phyloP scores from a whole-genome alignment of 768 basidiomycete species.

The Antrodiella citrinella region DNA sequence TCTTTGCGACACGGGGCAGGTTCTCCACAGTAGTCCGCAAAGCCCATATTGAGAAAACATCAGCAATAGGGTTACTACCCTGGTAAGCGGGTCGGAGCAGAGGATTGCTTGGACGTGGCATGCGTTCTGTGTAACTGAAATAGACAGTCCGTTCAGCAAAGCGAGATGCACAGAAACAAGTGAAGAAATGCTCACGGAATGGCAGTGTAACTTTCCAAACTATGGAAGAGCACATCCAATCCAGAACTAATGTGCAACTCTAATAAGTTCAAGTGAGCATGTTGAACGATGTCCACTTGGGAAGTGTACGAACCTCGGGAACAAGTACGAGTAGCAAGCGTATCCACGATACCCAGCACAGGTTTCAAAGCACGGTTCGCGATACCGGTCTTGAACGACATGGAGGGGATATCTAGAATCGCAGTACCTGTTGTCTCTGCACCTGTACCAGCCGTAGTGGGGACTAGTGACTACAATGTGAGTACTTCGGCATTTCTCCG shows the following conservation, averaged over 20 bases:
- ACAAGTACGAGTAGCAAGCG: slow-evolving; percentile 85
- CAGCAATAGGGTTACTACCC: slow-evolving; percentile 89
- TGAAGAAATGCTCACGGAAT: slow-evolving; percentile 57
- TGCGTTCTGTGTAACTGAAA: slow-evolving; percentile 78
- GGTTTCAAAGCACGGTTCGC: slow-evolving; percentile 89
- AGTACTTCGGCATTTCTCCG: not conserved
- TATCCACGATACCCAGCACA: slow-evolving; percentile 71
- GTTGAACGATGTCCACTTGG: not conserved
- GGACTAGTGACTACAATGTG: slow-evolving; percentile 36
- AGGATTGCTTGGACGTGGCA: slow-evolving; percentile 84
- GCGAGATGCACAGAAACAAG: slow-evolving; percentile 4
- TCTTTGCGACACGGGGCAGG: slow-evolving; percentile 78
- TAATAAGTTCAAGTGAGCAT: not conserved
- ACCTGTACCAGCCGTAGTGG: slow-evolving; percentile 80
- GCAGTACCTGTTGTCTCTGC: slow-evolving; percentile 94
- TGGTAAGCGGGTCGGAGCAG: slow-evolving; percentile 89
- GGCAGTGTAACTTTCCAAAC: slow-evolving; percentile 89
- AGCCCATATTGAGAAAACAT: slow-evolving; percentile 95
- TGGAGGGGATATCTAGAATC: slow-evolving; percentile 87
- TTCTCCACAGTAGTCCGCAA: slow-evolving; percentile 82
- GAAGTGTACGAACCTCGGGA: slow-evolving; percentile 30
- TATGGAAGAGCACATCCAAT: slow-evolving; percentile 92
- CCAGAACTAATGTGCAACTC: slow-evolving; percentile 93
- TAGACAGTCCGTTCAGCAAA: slow-evolving; percentile 8
- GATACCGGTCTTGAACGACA: slow-evolving; percentile 94